Evolutionary conservation across 2,329 filamentous ascomycete genomes (phyloP).

Genomic region (Penicillium glabrum): DNA sequence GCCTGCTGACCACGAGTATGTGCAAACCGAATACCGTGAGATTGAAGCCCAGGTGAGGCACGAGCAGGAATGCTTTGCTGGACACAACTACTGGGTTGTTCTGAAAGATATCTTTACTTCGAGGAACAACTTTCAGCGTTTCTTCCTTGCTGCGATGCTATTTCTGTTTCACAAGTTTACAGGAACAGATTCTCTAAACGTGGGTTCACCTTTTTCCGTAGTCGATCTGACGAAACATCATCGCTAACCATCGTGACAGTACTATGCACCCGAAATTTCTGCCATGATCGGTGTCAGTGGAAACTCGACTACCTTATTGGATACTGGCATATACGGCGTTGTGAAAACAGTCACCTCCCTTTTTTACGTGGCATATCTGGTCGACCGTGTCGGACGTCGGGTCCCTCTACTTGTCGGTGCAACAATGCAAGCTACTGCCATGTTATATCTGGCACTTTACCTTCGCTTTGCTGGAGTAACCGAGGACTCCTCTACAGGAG

Average conservation of each 20-base stretch:
- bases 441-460: constrained; percentile 36
- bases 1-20: constrained; percentile 39
- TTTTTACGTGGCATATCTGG: constrained; percentile 33
- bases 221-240: background rate
- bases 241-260: constrained; percentile 15
- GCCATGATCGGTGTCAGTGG: constrained; percentile 39
- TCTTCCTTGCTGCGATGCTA: constrained; percentile 36
- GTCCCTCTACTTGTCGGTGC: constrained; percentile 32
- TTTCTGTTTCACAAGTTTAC: constrained; percentile 47
- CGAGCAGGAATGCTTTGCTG: constrained; percentile 27
- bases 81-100: constrained; percentile 36
- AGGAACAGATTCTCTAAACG: constrained; percentile 41
- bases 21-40: constrained; percentile 41
- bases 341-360: constrained; percentile 34
- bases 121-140: constrained; percentile 33
- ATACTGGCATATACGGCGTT: constrained; percentile 39
- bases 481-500: constrained; percentile 23
- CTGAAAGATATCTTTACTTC: constrained; percentile 33
- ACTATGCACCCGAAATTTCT: constrained; percentile 44
- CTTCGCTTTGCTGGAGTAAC: constrained; percentile 35
- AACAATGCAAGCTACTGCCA: constrained; percentile 28
- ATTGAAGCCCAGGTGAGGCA: constrained; percentile 36
- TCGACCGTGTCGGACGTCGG: constrained; percentile 35
- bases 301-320: constrained; percentile 34
- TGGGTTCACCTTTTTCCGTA: background rate